Percentiles rank a stretch among this genome's conserved stretches.
Conservation (phyloP, 228 moss, liverwort and hornwort species). For the Sphagnum fallax region DNA sequence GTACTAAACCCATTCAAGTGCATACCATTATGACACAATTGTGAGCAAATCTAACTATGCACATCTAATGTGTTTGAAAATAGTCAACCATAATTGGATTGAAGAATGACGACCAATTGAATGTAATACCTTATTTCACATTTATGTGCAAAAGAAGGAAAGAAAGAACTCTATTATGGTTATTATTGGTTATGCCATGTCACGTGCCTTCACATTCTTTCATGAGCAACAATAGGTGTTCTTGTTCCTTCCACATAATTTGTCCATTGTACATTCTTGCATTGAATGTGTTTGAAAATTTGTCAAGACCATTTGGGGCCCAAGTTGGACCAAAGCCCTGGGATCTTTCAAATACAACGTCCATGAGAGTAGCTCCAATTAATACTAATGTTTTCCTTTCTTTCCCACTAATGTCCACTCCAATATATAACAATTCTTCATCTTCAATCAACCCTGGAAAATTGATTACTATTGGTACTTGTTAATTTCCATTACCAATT, state of each 20-base stretch:
- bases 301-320: constrained; percentile 7
- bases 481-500: constrained; percentile 23
- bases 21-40: too few relatives aligned
- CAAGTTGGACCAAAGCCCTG: constrained; percentile 42
- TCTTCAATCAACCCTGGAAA: background rate
- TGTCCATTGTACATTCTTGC: constrained; percentile 1
- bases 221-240: too few relatives aligned
- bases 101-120: too few relatives aligned
- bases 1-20: too few relatives aligned
- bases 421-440: background rate
- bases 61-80: too few relatives aligned
- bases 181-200: too few relatives aligned
- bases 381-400: background rate
- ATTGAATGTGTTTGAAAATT: constrained; percentile 1
- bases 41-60: too few relatives aligned
- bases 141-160: too few relatives aligned
- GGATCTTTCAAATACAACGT: constrained; percentile 31
- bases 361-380: constrained; percentile 16
- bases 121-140: too few relatives aligned
- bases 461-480: constrained; percentile 11
- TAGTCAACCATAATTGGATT: too few relatives aligned
- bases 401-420: background rate
- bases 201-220: too few relatives aligned
- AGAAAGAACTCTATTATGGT: too few relatives aligned
- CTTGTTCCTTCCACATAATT: background rate